phyloP scores from a whole-genome alignment of 371 early-diverging fungal genomes.

The Lichtheimia ornata region DNA sequence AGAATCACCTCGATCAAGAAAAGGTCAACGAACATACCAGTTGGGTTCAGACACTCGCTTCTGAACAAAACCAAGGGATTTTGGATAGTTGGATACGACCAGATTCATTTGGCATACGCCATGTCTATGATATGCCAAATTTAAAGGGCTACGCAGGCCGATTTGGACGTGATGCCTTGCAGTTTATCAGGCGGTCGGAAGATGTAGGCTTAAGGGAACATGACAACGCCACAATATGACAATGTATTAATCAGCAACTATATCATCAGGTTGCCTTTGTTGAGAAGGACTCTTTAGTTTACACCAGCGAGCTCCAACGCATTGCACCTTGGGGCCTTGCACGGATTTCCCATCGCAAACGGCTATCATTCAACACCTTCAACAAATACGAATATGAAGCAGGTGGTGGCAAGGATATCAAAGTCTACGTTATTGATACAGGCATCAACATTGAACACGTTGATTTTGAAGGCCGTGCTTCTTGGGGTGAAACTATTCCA shows the following conservation, averaged over 20 bases:
- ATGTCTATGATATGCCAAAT: conserved; percentile 71
- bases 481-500: conserved; percentile 76
- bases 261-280: conserved; percentile 74
- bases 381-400: conserved; percentile 75
- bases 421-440: conserved; percentile 89
- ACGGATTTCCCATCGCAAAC: conserved; percentile 77
- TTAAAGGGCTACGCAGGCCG: conserved; percentile 84
- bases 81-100: conserved; percentile 20
- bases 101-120: conserved; percentile 56
- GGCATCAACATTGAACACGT: conserved; percentile 79
- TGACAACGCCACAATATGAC: neutral
- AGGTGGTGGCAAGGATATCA: conserved; percentile 75
- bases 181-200: conserved; percentile 66
- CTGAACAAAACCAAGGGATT: conserved; percentile 11
- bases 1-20: conserved; percentile 46
- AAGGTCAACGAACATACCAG: conserved; percentile 31
- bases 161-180: conserved; percentile 66
- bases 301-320: conserved; percentile 59
- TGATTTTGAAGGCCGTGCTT: conserved; percentile 88
- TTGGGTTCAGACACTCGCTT: conserved; percentile 36
- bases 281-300: conserved; percentile 81
- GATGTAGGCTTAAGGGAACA: conserved; percentile 26
- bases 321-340: conserved; percentile 91
- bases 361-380: conserved; percentile 58
- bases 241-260: neutral